A percentile compares a stretch with the other conserved stretches of the same genome.
Evolutionary conservation across 2,329 filamentous ascomycete genomes (phyloP).

Genomic region (Aureobasidium lini): DNA sequence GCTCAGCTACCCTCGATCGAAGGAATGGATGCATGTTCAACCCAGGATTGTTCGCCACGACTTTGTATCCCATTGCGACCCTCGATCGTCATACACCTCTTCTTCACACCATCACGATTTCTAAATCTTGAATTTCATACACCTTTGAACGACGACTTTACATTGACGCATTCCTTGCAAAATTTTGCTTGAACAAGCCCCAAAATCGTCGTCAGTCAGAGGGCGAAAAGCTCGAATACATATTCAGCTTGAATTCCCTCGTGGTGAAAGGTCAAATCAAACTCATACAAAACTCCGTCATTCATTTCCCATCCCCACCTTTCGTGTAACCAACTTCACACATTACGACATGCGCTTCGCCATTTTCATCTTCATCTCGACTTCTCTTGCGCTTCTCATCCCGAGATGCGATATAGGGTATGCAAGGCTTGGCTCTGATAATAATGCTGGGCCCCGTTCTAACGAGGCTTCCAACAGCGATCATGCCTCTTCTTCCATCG

Average conservation of each 20-base stretch:
- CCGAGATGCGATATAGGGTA: slow-evolving; percentile 4
- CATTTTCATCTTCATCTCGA: slow-evolving; percentile 1
- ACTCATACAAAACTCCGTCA: not conserved
- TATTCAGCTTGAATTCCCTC: slow-evolving; percentile 3
- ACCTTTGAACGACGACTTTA: not conserved
- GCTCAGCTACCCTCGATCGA: not conserved
- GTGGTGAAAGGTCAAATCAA: not conserved
- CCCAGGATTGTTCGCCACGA: slow-evolving; percentile 9
- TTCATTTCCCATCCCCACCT: not conserved
- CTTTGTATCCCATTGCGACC: slow-evolving; percentile 2
- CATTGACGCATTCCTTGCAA: slow-evolving; percentile 1
- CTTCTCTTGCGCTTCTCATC: slow-evolving; percentile 5
- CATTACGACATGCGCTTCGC: not conserved
- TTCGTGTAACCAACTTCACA: not conserved
- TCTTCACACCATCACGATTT: not conserved
- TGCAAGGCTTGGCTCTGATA: not conserved
- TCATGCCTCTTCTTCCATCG: not conserved
- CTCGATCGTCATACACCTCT: not conserved
- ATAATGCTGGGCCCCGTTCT: not conserved
- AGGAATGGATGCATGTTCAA: slow-evolving; percentile 7
- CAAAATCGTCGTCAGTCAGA: not conserved
- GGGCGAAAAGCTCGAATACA: not conserved
- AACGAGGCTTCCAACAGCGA: not conserved
- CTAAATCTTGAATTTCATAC: not conserved
- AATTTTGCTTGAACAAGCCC: not conserved